Conservation (phyloP, 176 grass and related monocot genomes). For the Raddia distichophylla region DNA sequence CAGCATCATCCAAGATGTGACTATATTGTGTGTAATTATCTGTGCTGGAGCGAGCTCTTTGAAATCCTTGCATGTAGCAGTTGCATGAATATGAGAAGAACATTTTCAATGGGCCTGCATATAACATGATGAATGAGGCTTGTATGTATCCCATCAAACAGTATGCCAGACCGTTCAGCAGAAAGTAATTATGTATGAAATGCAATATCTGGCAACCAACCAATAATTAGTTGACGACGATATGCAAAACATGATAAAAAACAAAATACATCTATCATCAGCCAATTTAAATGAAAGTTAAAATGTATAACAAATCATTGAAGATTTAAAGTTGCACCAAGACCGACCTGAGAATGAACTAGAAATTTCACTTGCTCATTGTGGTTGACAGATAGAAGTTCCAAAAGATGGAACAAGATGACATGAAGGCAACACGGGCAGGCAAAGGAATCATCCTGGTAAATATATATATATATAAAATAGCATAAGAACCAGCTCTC, state of each 20-base stretch:
- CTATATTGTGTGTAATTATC: neutral
- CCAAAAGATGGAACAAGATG: conserved; percentile 93
- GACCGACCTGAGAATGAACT: conserved; percentile 47
- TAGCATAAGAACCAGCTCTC: conserved; percentile 15
- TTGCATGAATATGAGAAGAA: conserved; percentile 1
- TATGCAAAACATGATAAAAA: neutral
- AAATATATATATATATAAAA: neutral
- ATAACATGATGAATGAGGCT: conserved; percentile 24
- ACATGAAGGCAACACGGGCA: conserved; percentile 96
- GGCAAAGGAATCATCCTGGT: conserved; percentile 79
- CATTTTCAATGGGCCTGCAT: conserved; percentile 10
- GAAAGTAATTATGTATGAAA: neutral
- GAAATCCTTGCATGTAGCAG: conserved; percentile 5
- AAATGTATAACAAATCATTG: conserved; percentile 1
- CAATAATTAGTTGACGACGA: neutral
- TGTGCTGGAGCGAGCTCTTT: neutral
- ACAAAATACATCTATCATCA: conserved; percentile 13
- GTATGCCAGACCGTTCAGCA: conserved; percentile 8
- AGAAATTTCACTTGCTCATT: conserved; percentile 70
- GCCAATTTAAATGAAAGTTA: neutral
- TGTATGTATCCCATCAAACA: neutral
- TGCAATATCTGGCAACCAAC: neutral
- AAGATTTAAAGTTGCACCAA: conserved; percentile 33
- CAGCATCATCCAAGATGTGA: conserved; percentile 9
- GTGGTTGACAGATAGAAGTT: conserved; percentile 91